phyloP scores from a whole-genome alignment of 225 moss, liverwort and hornwort species.

The Thuidium tamariscinum region DNA sequence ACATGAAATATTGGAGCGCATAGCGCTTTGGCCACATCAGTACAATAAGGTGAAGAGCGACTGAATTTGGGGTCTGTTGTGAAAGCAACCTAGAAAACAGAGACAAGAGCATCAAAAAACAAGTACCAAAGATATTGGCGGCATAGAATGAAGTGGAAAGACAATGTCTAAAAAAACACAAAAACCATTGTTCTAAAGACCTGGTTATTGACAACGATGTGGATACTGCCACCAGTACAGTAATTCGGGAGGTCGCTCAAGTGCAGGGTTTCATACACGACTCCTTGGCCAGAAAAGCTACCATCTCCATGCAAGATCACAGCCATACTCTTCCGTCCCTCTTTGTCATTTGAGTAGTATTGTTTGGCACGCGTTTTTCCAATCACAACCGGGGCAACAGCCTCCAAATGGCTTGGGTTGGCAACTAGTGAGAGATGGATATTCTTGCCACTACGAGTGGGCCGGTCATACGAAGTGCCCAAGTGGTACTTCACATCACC shows the following conservation, averaged over 20 bases:
- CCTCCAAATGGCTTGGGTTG: slow-evolving; percentile 88
- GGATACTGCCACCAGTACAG: slow-evolving; percentile 74
- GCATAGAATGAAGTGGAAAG: not conserved
- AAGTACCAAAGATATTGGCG: not conserved
- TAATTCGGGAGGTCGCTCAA: slow-evolving; percentile 86
- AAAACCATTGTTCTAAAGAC: not conserved
- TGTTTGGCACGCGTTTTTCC: slow-evolving; percentile 89
- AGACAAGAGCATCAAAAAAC: not conserved
- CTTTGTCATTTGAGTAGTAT: slow-evolving; percentile 67
- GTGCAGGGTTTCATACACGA: slow-evolving; percentile 87
- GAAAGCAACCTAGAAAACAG: slow-evolving; percentile 61
- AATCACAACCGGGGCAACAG: slow-evolving; percentile 74
- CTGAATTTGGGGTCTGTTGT: slow-evolving; percentile 91
- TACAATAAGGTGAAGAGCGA: slow-evolving; percentile 85
- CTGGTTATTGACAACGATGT: slow-evolving; percentile 90
- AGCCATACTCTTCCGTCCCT: slow-evolving; percentile 64
- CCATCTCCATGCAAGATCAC: slow-evolving; percentile 79
- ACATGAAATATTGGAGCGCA: slow-evolving; percentile 87
- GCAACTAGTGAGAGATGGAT: slow-evolving; percentile 92
- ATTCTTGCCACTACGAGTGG: slow-evolving; percentile 75
- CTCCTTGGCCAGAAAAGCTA: slow-evolving; percentile 85
- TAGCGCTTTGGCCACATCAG: slow-evolving; percentile 84
- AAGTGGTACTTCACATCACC: slow-evolving; percentile 95
- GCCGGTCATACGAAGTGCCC: slow-evolving; percentile 87
- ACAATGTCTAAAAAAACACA: not conserved